Evolutionary conservation across 1,284 basidiomycete genomes (phyloP), one percentile per base, ranked within the genome.

Genomic region (Spongiforma sp.): DNA sequence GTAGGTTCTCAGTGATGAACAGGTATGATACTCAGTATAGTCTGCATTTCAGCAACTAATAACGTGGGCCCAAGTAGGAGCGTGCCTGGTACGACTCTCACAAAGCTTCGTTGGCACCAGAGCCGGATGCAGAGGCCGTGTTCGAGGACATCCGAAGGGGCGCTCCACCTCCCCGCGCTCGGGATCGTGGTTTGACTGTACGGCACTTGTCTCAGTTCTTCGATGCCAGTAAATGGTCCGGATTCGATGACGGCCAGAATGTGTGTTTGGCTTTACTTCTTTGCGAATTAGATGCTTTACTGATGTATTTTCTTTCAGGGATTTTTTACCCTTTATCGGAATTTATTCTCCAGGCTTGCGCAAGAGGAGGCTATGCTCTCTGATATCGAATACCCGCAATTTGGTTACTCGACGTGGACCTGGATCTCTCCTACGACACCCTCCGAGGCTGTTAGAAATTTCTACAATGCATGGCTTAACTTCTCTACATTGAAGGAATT

Each of bases 81-180:
- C 85, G 97, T 67, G 96, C 97, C 50, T 99, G 96, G 94, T 99
- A 99, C 77, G 97, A 99, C 77, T 90, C 90, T n/a, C 96, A 99
- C 77, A 88, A 93, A 54, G 91, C 94, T 37, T 91, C 93, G n/a
- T 83, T 95, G 11, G 84, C 85, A 15, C 93, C 94, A 2, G 92
- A 94, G 70, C 90, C 93, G 48, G 95, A 96, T 75, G 91, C 88
- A 26, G 85, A 91, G 62, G 89, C 88, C 14, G 87, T 96, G 7
- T 94, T 94, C 71, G 90, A 96, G 66, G 93, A 96, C 70, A 92
- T 98, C 67, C 86, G 88, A 60, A 86, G 81, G 57, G 95, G 95
- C 33, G 84, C 84, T 26, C 84, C 89, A 37, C 83, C 88, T 21
- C 81, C 91, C n/a, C 84, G 86, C 54, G 84, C 86, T 4, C 87